phyloP scores from a whole-genome alignment of 169 alveolate genomes.

The Sarcocystis neurona region DNA sequence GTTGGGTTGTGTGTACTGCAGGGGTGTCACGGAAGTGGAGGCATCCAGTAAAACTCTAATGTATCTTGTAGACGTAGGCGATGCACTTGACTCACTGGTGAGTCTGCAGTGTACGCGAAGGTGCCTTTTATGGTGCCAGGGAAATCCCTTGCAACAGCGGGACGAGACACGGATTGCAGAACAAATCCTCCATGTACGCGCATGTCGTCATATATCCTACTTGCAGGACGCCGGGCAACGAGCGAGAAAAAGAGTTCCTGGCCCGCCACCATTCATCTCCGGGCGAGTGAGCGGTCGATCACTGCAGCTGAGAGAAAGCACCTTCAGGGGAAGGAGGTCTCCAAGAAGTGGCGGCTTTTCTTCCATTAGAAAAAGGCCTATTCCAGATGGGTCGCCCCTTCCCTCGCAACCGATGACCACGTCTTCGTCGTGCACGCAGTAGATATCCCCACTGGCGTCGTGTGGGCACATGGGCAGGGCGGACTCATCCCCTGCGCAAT shows the following conservation, averaged over 20 bases:
- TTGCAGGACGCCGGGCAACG: constrained; percentile 31
- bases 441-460: constrained; percentile 68
- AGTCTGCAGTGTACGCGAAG: constrained; percentile 83
- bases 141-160: neutral
- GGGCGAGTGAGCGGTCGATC: constrained; percentile 26
- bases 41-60: neutral
- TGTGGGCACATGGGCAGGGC: constrained; percentile 59
- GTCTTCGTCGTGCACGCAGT: constrained; percentile 76
- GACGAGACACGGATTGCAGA: too few species aligned
- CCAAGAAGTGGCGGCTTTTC: constrained; percentile 38
- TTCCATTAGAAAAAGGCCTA: constrained; percentile 63
- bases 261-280: constrained; percentile 49
- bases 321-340: constrained; percentile 17
- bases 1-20: neutral
- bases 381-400: constrained; percentile 77
- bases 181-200: neutral
- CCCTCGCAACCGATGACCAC: constrained; percentile 77
- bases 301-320: constrained; percentile 22
- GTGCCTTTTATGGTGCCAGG: constrained; percentile 80
- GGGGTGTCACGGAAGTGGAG: neutral
- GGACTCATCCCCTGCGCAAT: constrained; percentile 51
- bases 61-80: neutral
- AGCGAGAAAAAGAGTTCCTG: constrained; percentile 24
- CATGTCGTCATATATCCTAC: neutral
- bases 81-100: constrained; percentile 68